Base-by-base conservation (phyloP, 371 early-diverging fungal genomes). In the Apophysomyces elegans region DNA sequence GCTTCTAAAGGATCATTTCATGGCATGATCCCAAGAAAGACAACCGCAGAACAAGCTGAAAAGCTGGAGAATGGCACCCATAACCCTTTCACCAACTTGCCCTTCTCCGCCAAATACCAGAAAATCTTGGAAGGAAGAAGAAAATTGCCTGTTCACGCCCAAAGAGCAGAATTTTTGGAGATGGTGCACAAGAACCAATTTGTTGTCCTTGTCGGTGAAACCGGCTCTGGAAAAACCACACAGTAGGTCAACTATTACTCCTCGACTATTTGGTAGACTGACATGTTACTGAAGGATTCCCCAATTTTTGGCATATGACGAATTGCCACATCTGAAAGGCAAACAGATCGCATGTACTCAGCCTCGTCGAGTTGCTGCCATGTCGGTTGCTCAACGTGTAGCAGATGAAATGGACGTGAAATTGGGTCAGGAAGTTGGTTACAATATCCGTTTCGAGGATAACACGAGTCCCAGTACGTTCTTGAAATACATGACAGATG, bases 281-380 rank as follows among this genome's bases (percentile, higher is more conserved):
- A 61, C n/a, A 7, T 18, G 36, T 38, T 39, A 21, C 21, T 50
- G 5, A 68, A 91, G 92, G 75, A 95, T 99, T 56, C 98, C 99
- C 18, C 99, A 99, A 76, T 99, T 95, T 70, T 77, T 98, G 74
- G 85, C 91, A 1, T 92, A 91, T 70, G 98, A 97, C 77, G 90
- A 93, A 66, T 85, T 96, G 59, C 97, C 97, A 37, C 94, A 95
- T 60, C 70, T 84, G n/a, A 91, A 93, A 61, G 93, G 94, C 58
- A 93, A 87, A 70, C 87, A 91, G 84, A 92, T 97, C 66, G 98
- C 96, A 7, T 97, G 97, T 82, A 99, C 99, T 41, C 99, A 99
- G 75, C 99, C 99, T 21, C 92, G 99, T 74, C 91, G 99, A 76
- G 95, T 99, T 46, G 99, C 99, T 12, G 99, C 99, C 44, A 98